Evolutionary conservation across 2,329 filamentous ascomycete genomes (phyloP), one percentile per base, ranked within the genome.

Genomic region (Geosmithia flava): DNA sequence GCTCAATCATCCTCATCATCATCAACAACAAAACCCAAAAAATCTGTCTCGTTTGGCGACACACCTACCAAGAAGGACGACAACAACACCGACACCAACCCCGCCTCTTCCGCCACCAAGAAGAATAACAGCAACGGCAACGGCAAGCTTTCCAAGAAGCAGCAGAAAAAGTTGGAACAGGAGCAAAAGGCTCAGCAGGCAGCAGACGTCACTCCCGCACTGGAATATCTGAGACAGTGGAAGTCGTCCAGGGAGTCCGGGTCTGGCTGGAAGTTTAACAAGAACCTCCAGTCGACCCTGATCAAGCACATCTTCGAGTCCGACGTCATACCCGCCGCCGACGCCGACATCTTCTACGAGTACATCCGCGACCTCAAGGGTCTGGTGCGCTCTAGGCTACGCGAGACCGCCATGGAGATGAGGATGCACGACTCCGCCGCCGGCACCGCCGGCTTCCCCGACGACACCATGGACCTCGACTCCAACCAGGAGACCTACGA

Each of bases 201-300:
- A 37, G 50, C 58, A 7, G 72, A 78, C 52, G 66, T 81, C 48
- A 73, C 78, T 44, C 76, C 82, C 15, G 83, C 88, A 50, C 72
- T 94, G 16, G 73, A 78, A 47, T 96, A 96, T 62, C 76, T 96
- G 43, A 74, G 74, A 44, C 80, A 83, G 60, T 95, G 89, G 74
- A 74, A 86, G 65, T 75, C 75, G 48, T 75, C 81, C 51, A 81
- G 81, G 50, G 70, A 75, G 10, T 72, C 72, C 6, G 23, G 23
- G 10, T 72, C 72, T 5, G 23, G 23, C 23, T 97, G 91, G 91
- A 96, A 95, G 65, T 97, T 96, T 71, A 95, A 94, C 70, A 96
- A 96, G 69, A 90, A 88, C 56, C 81, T 88, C 60, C 90, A 96
- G 65, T 87, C 83, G 48, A 80, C 87, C 55, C 72, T 96, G 13